Evolutionary conservation across 805 yeast genomes (phyloP), one percentile per base, ranked within the genome.

Genomic region (Clavispora asparagi): DNA sequence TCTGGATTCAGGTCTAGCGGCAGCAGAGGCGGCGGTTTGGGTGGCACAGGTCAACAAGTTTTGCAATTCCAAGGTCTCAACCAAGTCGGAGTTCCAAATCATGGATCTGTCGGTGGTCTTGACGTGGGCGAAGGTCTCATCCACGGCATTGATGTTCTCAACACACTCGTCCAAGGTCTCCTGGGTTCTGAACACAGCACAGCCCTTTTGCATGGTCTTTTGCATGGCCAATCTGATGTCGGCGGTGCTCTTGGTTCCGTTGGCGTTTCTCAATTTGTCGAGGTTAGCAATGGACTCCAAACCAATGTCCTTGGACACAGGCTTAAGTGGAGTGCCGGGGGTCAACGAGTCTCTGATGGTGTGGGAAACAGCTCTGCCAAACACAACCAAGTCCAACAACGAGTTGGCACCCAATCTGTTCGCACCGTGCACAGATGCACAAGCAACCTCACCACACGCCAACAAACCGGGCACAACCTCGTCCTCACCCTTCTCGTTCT

Each of bases 391-490:
- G 73, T 92, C 99, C 62, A 92, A 82, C 61, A 92, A 77, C 10
- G 99, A 94, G 82, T 92, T 92, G 56, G 99, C 99, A 71, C 99
- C 99, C 58, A 92, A 79, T 79, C 99, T 90, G 81, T 92, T 92
- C 53, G 99, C 99, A 74, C 99, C 99, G 67, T 92, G 99, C 49
- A 92, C 99, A 31, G 97, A 90, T 52, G 96, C 98, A 81, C 97
- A 92, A 39, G 97, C 99, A 56, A 95, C 91, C 77, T 92, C 99
- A 79, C 99, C 99, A 77, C 97, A 90, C 13, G 99, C 97, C 68
- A 81, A 79, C 58, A 92, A 78, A 63, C 99, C 99, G 62, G 92
- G 94, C 52, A 92, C 94, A 57, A 86, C 81, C 64, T 78, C 81
- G 68, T 94, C 99, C 62, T 92, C 82, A 59, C 99, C 99, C 55